Percentiles rank a stretch among this genome's conserved stretches.
Evolutionary conservation across 805 yeast genomes (phyloP).

Genomic region (Candida easanensis): DNA sequence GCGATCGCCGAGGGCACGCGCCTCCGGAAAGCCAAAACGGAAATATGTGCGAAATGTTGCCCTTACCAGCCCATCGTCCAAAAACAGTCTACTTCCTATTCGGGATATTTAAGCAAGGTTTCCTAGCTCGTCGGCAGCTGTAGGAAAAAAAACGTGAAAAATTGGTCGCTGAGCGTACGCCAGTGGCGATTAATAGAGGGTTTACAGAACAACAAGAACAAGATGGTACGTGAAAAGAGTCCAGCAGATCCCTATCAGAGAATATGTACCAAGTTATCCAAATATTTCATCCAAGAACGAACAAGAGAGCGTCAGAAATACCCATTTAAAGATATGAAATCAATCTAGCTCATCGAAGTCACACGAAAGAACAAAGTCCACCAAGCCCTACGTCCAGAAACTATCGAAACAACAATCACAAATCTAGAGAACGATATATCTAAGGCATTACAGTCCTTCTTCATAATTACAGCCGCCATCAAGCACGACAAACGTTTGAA

Average conservation of each 20-base stretch:
- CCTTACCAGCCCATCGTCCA: constrained; percentile 2
- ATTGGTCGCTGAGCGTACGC: constrained; percentile 6
- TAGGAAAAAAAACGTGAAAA: constrained; percentile 12
- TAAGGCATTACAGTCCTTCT: too few relatives aligned
- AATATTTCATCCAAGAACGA: not conserved
- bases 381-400: too few relatives aligned
- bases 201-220: constrained; percentile 1
- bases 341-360: not conserved
- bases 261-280: not conserved
- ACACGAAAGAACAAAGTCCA: too few relatives aligned
- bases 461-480: too few relatives aligned
- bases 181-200: not conserved
- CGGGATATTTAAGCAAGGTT: not conserved
- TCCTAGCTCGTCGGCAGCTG: not conserved
- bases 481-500: too few relatives aligned
- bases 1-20: constrained; percentile 1
- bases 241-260: not conserved
- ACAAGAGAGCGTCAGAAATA: not conserved
- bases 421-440: too few relatives aligned
- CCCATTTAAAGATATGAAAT: not conserved
- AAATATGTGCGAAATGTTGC: not conserved
- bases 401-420: too few relatives aligned
- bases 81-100: not conserved
- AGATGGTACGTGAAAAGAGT: constrained; percentile 9
- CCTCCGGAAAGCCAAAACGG: constrained; percentile 1